A percentile compares a stretch with the other conserved stretches of the same genome.
Conservation (phyloP, 2,329 filamentous ascomycete species). For the Aureobasidium mangrovei region DNA sequence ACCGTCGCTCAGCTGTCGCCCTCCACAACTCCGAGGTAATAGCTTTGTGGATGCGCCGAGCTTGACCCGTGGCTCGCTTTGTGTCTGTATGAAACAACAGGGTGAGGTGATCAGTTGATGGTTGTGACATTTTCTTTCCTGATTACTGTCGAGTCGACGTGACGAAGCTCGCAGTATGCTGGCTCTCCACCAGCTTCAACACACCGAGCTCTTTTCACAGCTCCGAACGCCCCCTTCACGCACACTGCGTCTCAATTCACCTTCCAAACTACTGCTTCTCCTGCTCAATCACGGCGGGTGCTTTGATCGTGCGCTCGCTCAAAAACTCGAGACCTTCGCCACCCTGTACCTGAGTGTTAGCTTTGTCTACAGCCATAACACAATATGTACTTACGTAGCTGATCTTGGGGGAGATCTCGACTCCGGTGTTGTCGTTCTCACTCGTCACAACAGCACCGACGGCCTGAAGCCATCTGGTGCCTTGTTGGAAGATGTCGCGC, state of each 20-base stretch:
- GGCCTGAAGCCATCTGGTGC: constrained; percentile 72
- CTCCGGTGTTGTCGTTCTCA: constrained; percentile 53
- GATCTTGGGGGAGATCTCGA: constrained; percentile 86
- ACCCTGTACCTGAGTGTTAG: constrained; percentile 33
- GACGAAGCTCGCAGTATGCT: too few species aligned
- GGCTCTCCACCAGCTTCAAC: too few species aligned
- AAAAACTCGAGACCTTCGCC: constrained; percentile 57
- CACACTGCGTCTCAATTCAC: neutral
- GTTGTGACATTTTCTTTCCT: neutral
- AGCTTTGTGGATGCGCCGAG: neutral
- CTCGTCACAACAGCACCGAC: constrained; percentile 68
- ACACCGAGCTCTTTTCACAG: neutral
- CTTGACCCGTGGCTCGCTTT: neutral
- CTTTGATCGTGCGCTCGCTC: constrained; percentile 50
- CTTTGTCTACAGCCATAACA: neutral
- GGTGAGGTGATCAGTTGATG: neutral
- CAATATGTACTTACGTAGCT: constrained; percentile 67
- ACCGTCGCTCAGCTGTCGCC: neutral
- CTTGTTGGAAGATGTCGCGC: constrained; percentile 81
- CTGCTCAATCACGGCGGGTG: constrained; percentile 56
- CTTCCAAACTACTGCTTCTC: constrained; percentile 30
- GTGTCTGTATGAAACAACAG: neutral
- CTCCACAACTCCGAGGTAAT: neutral
- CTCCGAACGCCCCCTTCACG: neutral
- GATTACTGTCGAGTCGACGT: too few species aligned